Base-by-base conservation (phyloP, 2,329 filamentous ascomycete species). In the Samsoniella hepiali region DNA sequence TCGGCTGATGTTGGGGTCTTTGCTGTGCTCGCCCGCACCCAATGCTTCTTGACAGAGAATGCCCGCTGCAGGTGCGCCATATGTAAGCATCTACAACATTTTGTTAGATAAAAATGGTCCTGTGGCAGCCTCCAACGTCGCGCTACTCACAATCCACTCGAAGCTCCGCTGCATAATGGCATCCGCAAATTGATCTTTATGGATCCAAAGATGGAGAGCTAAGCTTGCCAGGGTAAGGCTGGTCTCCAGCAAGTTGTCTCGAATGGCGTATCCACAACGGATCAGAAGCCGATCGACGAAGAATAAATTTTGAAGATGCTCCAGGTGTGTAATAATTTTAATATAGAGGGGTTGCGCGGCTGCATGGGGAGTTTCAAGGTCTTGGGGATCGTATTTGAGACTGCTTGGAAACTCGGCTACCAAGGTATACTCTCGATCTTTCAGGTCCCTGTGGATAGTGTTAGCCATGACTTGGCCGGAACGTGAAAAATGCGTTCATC, bases 291-390 rank as follows among this genome's bases (percentile, higher is more conserved):
- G 77, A 63, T 88, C 82, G 6, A 87, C 73, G 10, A 88, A 79
- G 63, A 88, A 87, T 3, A 84, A 74, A 45, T 86, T 87, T 49
- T 86, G 81, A 0, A 86, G 71, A 53, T 84, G 79, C 29, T 81
- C 78, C 2, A 85, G 75, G 2, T 76, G 75, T 1, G 83, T 71
- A 1, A 86, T 69, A 15, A 83, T 76, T 2, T 81, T 74, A 5
- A 75, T 74, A 58, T 81, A 82, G 0, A 82, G 65, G 0, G 71
- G 68, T 0, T 72, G 66, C 0, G 74, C 64, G 5, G 74, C 66
- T 1, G 72, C 45, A 1, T 72, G 68, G 0, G 69, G 69, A 8
- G 76, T 69, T 11, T 76, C 72, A 1, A 83, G 60, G 2, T 79
- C 75, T 6, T 75, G 70, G 0, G 77, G 70, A 2, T 75, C 73